Evolutionary conservation across 2,329 filamentous ascomycete genomes (phyloP), one percentile per base, ranked within the genome.

Genomic region (Dactylonectria estremocensis): DNA sequence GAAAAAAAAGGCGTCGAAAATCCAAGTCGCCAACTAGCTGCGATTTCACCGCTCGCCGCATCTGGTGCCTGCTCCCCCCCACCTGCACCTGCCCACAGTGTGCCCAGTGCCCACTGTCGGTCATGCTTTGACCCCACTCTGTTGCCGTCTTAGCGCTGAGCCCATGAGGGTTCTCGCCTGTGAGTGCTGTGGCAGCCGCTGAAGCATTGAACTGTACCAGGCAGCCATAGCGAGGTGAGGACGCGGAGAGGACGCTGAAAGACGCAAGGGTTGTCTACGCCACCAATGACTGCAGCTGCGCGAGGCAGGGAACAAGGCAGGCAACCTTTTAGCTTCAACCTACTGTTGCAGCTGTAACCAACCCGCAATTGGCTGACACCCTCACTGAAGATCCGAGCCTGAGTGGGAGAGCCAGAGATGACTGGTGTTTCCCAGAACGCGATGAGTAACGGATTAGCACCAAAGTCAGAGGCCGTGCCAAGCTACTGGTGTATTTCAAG

Each of bases 21-120:
- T 70, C 46, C 66, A 67, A 61, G 67, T 64, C 62, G 61, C 56
- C 68, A 50, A 50, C 66, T 72, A 71, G 69, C 67, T 76, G 71
- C 74, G 74, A 76, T 75, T 76, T 77, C 74, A 77, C 74, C 74
- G 74, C 74, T 73, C 74, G 49, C 74, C 71, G 66, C 61, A 71
- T 76, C 58, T 69, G 70, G 72, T 64, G 55, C 65, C n/a, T 28
- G 53, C 40, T 53, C 61, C 66, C 66, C 62, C 54, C 62, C 46
- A 28, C 24, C 24, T 28, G 24, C 24, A 28, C 24, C 24, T 28
- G 24, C 24, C 24, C 24, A 28, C 24, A 28, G 4, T 28, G 4
- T 65, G 48, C 43, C 43, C 45, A 53, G 33, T 53, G 54, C 24
- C 58, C 58, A 18, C 50, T 22, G 31, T 35, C 10, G 31, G 48